Evolutionary conservation across 2,329 filamentous ascomycete species (phyloP).

Genomic region (Microdochium bolleyi): DNA sequence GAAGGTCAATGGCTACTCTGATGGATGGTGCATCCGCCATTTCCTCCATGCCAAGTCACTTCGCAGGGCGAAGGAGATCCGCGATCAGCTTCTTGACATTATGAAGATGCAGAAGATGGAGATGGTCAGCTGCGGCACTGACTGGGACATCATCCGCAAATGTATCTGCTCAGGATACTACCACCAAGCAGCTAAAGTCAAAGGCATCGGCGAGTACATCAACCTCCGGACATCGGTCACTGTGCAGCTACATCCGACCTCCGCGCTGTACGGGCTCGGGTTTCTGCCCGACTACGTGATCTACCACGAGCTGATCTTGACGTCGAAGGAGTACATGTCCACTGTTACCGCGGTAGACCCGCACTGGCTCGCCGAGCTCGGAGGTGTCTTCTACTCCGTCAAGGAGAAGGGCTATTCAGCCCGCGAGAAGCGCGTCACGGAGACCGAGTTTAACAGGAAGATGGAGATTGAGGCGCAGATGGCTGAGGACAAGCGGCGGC

Average conservation of each 20-base stretch:
- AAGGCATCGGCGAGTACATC: slow-evolving; percentile 94
- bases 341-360: slow-evolving; percentile 94
- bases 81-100: slow-evolving; percentile 88
- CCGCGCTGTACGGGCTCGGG: slow-evolving; percentile 83
- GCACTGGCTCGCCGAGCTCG: slow-evolving; percentile 92
- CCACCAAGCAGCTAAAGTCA: slow-evolving; percentile 92
- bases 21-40: slow-evolving; percentile 87
- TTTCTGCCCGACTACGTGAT: slow-evolving; percentile 96
- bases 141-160: slow-evolving; percentile 92
- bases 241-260: slow-evolving; percentile 90
- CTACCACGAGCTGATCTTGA: slow-evolving; percentile 96
- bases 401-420: slow-evolving; percentile 96
- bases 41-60: slow-evolving; percentile 95
- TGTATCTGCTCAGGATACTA: slow-evolving; percentile 98
- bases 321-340: slow-evolving; percentile 95
- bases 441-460: slow-evolving; percentile 84
- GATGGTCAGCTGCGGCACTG: slow-evolving; percentile 82
- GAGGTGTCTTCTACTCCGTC: slow-evolving; percentile 93
- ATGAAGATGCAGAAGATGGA: slow-evolving; percentile 90
- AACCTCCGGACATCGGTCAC: slow-evolving; percentile 92
- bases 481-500: slow-evolving; percentile 70
- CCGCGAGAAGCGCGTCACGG: slow-evolving; percentile 76
- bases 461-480: slow-evolving; percentile 93
- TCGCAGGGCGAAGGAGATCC: slow-evolving; percentile 84
- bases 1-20: slow-evolving; percentile 82